A percentile compares a stretch with the other conserved stretches of the same genome.
phyloP scores from a whole-genome alignment of 176 grass and related monocot species.

The Ananas comosus region DNA sequence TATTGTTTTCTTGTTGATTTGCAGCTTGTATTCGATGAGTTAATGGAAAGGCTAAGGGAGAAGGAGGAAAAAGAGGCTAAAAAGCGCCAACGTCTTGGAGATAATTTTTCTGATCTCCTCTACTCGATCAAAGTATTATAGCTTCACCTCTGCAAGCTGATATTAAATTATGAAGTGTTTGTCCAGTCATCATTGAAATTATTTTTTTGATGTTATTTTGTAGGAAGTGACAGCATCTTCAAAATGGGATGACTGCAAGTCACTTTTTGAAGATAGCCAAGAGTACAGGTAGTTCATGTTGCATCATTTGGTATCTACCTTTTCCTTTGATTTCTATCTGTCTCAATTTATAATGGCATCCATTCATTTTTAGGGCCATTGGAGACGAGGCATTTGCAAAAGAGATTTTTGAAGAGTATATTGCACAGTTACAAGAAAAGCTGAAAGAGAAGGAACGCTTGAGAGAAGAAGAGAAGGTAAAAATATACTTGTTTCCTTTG shows the following conservation, averaged over 20 bases:
- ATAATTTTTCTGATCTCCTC: slow-evolving; percentile 84
- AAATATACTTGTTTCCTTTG: neutral
- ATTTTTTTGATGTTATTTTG: slow-evolving; percentile 18
- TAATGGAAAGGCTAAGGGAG: slow-evolving; percentile 78
- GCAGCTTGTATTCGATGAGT: slow-evolving; percentile 88
- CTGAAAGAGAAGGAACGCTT: slow-evolving; percentile 83
- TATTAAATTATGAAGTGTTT: neutral
- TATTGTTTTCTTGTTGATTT: slow-evolving; percentile 2
- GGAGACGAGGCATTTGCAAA: slow-evolving; percentile 43
- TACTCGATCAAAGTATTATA: slow-evolving; percentile 81
- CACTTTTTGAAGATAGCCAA: slow-evolving; percentile 58
- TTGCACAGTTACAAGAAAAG: slow-evolving; percentile 77
- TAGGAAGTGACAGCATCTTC: slow-evolving; percentile 79
- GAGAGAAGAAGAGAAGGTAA: slow-evolving; percentile 95
- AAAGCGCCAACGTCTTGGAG: slow-evolving; percentile 75
- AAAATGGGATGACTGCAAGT: slow-evolving; percentile 74
- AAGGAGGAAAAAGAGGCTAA: slow-evolving; percentile 89
- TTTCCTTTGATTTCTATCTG: neutral
- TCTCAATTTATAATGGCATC: neutral
- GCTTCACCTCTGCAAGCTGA: neutral
- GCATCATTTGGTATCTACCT: neutral
- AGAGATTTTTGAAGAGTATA: slow-evolving; percentile 84
- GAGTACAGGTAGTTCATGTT: slow-evolving; percentile 57
- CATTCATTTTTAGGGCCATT: slow-evolving; percentile 41
- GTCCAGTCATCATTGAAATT: neutral